phyloP scores from a whole-genome alignment of 257 asterid species.

The Lycium ferocissimum region DNA sequence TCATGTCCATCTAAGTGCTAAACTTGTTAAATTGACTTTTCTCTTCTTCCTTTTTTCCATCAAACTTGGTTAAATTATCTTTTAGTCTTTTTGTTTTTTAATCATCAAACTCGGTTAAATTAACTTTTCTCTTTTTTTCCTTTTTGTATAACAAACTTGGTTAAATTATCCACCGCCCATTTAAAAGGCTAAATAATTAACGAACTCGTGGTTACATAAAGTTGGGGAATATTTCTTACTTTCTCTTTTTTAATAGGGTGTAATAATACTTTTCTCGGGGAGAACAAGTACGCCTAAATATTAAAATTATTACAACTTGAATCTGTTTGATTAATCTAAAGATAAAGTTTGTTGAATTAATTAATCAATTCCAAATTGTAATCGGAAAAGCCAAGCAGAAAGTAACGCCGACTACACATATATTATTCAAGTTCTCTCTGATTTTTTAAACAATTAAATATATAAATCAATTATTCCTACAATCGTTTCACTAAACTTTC shows the following conservation, averaged over 20 bases:
- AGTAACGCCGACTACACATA: conserved; percentile 23
- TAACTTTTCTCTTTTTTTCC: not conserved
- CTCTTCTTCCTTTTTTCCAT: not conserved
- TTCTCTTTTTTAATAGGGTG: not conserved
- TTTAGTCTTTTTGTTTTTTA: not conserved
- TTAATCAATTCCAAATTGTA: not conserved
- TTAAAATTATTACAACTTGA: conserved; percentile 28
- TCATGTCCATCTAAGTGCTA: no score
- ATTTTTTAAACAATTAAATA: not conserved
- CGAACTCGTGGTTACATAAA: conserved; percentile 27
- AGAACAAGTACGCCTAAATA: conserved; percentile 12
- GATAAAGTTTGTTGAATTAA: conserved; percentile 7
- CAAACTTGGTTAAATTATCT: not conserved
- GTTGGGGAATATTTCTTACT: conserved; percentile 31
- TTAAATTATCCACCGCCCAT: conserved; percentile 30
- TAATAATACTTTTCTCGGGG: not conserved
- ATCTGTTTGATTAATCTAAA: not conserved
- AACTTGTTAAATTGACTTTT: not conserved
- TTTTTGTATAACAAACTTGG: not conserved
- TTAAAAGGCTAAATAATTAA: conserved; percentile 26
- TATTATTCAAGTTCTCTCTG: not conserved
- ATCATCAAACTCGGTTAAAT: not conserved
- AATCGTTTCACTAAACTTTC: not conserved
- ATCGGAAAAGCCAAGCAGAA: not conserved
- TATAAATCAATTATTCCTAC: not conserved